Evolutionary conservation across 83 land plant species (phyloP).

Genomic region (Thuja plicata): DNA sequence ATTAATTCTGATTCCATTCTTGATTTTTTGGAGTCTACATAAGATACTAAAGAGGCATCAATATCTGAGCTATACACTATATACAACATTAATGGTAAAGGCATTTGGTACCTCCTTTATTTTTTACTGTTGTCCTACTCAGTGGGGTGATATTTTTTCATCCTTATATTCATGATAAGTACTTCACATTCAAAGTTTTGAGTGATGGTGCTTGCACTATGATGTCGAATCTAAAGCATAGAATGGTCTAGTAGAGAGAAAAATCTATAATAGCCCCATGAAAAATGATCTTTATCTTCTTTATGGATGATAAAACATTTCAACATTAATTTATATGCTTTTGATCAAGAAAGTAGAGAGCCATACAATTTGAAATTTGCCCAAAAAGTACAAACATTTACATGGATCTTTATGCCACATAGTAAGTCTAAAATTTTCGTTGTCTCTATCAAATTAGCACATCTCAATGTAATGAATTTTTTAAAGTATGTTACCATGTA

Average conservation of each 20-base stretch:
- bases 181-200: background rate
- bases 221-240: background rate
- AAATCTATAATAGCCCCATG: background rate
- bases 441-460: background rate
- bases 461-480: background rate
- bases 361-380: background rate
- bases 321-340: background rate
- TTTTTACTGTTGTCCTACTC: background rate
- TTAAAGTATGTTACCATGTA: too few species aligned
- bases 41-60: background rate
- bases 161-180: slow-evolving; percentile 1
- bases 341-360: background rate
- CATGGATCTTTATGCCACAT: background rate
- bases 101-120: background rate
- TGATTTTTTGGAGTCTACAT: slow-evolving; percentile 10
- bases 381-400: slow-evolving; percentile 4
- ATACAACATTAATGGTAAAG: background rate
- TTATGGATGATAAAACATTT: background rate
- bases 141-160: background rate
- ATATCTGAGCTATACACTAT: slow-evolving; percentile 3
- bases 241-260: background rate
- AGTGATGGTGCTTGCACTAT: background rate
- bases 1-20: slow-evolving; percentile 11
- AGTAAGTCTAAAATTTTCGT: background rate
- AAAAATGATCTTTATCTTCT: background rate